A percentile compares a stretch with the other conserved stretches of the same genome.
Conservation (phyloP, 306 rosid species). For the Fragaria iinumae region DNA sequence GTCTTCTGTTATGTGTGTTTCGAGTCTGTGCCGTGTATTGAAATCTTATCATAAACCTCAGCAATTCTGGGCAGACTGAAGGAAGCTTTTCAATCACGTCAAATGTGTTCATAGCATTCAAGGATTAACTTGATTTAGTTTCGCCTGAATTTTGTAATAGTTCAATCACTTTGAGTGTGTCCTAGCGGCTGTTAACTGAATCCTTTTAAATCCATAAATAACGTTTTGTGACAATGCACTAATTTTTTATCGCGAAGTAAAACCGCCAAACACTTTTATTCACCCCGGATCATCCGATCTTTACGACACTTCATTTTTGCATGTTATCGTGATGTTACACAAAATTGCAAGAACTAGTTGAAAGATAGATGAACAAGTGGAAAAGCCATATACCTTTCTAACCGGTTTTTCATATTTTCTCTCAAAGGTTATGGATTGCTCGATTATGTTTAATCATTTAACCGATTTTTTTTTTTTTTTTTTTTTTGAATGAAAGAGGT, state of each 20-base stretch:
- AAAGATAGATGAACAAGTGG: not conserved
- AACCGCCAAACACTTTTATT: not conserved
- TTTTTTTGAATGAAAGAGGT: no score
- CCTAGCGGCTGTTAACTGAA: not conserved
- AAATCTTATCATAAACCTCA: not conserved
- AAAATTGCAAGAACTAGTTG: no score
- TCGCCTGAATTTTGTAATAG: not conserved
- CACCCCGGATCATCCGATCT: accelerated
- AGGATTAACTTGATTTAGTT: not conserved
- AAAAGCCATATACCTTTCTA: no score
- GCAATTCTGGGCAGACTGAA: not conserved
- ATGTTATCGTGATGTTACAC: no score
- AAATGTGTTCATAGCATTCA: not conserved
- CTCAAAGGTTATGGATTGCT: not conserved
- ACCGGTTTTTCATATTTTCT: no score
- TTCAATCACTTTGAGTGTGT: not conserved
- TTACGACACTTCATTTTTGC: no score
- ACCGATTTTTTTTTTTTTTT: no score
- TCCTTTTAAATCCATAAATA: not conserved
- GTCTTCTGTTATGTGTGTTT: not conserved
- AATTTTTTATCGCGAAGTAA: no score
- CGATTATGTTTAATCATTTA: no score
- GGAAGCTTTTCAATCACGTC: not conserved
- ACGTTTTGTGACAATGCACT: not conserved
- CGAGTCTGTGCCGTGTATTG: not conserved